Percentiles rank a stretch among this genome's conserved stretches.
These are phyloP conservation scores for Jasminum sambac DNA, from an alignment of 257 asterid genomes.

Conservation along the genomic window DNA sequence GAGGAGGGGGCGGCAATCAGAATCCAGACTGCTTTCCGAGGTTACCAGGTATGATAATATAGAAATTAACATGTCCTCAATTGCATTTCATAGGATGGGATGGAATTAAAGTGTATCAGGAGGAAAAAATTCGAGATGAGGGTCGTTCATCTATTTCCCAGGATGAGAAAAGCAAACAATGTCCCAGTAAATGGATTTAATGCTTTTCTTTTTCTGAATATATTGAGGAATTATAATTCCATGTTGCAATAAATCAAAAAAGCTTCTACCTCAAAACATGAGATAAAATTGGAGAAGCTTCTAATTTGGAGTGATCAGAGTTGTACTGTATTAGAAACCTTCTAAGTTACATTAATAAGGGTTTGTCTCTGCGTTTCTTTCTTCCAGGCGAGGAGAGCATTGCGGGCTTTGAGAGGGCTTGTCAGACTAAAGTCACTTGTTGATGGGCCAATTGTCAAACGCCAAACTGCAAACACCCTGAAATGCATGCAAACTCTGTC, in stretches of 20 bases:
- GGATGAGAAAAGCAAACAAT: background rate
- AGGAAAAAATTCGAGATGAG: background rate
- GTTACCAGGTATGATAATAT: constrained; percentile 59
- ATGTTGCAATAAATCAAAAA: background rate
- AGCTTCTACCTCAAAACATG: background rate
- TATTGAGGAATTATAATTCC: background rate
- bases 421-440: constrained; percentile 83
- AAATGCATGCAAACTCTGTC: constrained; percentile 85
- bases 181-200: background rate
- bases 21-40: constrained; percentile 92
- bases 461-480: constrained; percentile 81
- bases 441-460: constrained; percentile 76
- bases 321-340: background rate
- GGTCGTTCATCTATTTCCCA: background rate
- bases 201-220: background rate
- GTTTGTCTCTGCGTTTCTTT: background rate
- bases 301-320: background rate
- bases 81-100: background rate
- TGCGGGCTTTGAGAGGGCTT: constrained; percentile 85
- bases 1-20: constrained; percentile 83
- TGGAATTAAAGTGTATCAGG: background rate
- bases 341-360: background rate
- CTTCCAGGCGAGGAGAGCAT: constrained; percentile 87
- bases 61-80: background rate
- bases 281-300: background rate